These are phyloP conservation scores for Blastobotrys illinoisensis DNA, from an alignment of 1,139 yeast species.

Conservation along the genomic window DNA sequence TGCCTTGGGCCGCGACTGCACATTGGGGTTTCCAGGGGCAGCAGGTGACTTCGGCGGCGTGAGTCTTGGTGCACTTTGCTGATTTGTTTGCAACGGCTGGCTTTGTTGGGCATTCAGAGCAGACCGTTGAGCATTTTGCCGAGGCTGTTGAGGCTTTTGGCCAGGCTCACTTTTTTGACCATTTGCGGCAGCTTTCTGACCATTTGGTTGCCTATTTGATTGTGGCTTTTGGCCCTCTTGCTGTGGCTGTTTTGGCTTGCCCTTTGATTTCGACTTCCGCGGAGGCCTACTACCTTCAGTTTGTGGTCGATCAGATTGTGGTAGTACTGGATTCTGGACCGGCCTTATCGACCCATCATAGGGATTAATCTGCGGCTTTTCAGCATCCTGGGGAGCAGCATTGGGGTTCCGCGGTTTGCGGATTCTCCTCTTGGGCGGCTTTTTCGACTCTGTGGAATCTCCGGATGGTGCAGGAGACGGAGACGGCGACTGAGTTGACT, in stretches of 20 bases:
- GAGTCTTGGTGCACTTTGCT: neutral
- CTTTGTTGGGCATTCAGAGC: neutral
- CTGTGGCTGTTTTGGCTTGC: slow-evolving; percentile 9
- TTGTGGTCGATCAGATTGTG: too few relatives aligned
- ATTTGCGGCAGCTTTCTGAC: neutral
- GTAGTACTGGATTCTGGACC: neutral
- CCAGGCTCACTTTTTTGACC: too few relatives aligned
- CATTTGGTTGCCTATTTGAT: neutral
- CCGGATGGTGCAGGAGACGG: neutral
- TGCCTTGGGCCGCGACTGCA: neutral
- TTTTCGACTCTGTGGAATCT: neutral
- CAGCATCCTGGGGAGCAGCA: neutral
- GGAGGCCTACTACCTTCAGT: neutral
- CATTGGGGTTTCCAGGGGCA: too few relatives aligned
- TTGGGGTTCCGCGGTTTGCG: neutral
- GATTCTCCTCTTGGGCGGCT: neutral
- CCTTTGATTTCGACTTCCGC: slow-evolving; percentile 6
- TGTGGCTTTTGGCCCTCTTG: neutral
- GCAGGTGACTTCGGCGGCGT: too few relatives aligned
- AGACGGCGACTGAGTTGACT: neutral
- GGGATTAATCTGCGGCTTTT: neutral
- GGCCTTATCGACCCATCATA: too few relatives aligned
- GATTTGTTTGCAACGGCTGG: neutral
- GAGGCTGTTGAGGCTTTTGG: too few relatives aligned
- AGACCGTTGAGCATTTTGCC: too few relatives aligned